Percentiles rank a stretch among this genome's conserved stretches.
Evolutionary conservation across 169 alveolate species (phyloP).

Genomic region (Plasmodium cynomolgi): DNA sequence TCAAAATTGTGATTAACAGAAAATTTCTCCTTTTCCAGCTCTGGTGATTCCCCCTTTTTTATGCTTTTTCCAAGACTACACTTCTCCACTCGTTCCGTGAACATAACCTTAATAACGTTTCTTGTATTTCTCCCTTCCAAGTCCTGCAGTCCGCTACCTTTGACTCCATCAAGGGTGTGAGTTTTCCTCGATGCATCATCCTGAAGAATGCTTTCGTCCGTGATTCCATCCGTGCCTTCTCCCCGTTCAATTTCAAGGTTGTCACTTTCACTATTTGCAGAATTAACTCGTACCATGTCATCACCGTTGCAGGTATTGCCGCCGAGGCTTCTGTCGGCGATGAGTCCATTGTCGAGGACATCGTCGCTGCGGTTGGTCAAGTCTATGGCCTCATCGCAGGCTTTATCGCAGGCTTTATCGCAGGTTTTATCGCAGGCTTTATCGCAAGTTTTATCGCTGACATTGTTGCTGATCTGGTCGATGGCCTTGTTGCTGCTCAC

Average conservation of each 20-base stretch:
- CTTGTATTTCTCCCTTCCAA: neutral
- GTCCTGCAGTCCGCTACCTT: neutral
- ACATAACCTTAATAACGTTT: conserved; percentile 1
- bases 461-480: neutral
- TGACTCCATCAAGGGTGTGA: neutral
- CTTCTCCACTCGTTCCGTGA: neutral
- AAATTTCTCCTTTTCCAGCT: neutral
- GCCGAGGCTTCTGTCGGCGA: neutral
- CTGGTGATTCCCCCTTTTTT: neutral
- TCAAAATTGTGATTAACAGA: neutral
- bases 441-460: neutral
- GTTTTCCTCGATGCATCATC: neutral
- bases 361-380: neutral
- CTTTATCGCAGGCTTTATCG: neutral
- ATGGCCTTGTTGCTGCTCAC: neutral
- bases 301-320: neutral
- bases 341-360: neutral
- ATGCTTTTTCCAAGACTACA: neutral
- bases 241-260: neutral
- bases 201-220: neutral
- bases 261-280: neutral
- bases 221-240: neutral
- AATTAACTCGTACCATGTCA: neutral
- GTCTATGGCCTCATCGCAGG: neutral
- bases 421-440: neutral